phyloP scores from a whole-genome alignment of 202 grass and related monocot species.

The Bolboschoenoplectus hybrid region DNA sequence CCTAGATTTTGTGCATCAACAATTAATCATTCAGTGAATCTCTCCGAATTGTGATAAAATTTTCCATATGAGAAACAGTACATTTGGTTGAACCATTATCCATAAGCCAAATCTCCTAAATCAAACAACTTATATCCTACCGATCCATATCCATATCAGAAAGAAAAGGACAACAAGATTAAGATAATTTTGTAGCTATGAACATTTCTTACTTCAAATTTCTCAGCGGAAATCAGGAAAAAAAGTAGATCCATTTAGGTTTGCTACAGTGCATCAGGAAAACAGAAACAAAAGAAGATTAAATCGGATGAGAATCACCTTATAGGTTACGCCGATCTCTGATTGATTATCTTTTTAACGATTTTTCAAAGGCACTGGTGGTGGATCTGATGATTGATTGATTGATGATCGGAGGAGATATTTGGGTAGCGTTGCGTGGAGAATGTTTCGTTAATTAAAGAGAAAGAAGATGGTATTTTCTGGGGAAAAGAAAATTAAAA shows the following conservation, averaged over 20 bases:
- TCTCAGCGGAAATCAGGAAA: neutral
- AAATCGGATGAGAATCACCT: neutral
- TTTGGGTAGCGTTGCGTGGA: constrained; percentile 8
- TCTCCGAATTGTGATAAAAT: neutral
- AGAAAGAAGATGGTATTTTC: neutral
- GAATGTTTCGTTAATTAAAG: constrained; percentile 3
- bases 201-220: neutral
- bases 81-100: neutral
- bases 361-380: neutral
- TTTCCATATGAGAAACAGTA: neutral
- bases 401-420: neutral
- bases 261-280: neutral
- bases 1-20: neutral
- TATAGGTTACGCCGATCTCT: neutral
- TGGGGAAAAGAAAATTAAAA: neutral
- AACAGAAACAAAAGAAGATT: neutral
- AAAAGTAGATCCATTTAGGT: neutral
- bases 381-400: constrained; percentile 9
- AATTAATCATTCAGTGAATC: neutral
- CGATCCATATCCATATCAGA: neutral
- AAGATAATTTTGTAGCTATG: neutral
- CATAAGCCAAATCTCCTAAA: neutral
- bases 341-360: neutral
- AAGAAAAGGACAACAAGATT: neutral
- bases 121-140: neutral